These are phyloP conservation scores for Trypanosoma rangeli DNA, from an alignment of 208 protist genomes.

Conservation along the genomic window DNA sequence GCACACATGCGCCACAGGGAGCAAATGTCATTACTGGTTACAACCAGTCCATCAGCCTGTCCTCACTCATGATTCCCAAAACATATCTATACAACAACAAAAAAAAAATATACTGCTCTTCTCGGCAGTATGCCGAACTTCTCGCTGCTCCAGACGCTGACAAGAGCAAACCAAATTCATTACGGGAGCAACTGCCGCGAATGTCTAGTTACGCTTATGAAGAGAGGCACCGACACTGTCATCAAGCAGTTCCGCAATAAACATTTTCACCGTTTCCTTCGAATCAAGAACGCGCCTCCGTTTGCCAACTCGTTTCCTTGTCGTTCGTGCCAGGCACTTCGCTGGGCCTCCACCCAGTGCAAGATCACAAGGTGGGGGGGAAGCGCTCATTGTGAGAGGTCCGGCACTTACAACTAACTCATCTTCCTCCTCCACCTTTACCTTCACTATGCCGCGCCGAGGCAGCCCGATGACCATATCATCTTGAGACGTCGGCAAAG, in stretches of 20 bases:
- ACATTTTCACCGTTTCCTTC: conserved; percentile 22
- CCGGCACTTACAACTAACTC: not conserved
- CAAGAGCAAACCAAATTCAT: not conserved
- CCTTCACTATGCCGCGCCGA: not conserved
- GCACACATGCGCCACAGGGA: not conserved
- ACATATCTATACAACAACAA: not conserved
- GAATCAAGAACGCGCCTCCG: conserved; percentile 12
- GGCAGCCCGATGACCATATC: conserved; percentile 1
- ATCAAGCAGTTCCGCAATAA: conserved; percentile 20
- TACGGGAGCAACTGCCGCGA: not conserved
- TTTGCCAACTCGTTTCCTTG: conserved; percentile 6
- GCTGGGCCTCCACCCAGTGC: not conserved
- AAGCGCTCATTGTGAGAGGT: not conserved
- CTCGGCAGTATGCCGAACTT: not conserved
- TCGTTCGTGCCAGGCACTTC: not conserved
- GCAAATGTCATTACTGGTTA: not conserved
- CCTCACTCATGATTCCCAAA: not conserved
- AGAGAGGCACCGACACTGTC: not conserved
- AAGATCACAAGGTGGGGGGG: not conserved
- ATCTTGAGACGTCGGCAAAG: conserved; percentile 5
- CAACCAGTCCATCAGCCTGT: not conserved
- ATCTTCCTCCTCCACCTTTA: not conserved
- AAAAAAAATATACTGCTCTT: too few species aligned
- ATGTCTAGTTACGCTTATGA: not conserved
- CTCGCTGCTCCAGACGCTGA: not conserved